Base-by-base conservation (phyloP, 176 grass and related monocot species). In the Carex parvula region DNA sequence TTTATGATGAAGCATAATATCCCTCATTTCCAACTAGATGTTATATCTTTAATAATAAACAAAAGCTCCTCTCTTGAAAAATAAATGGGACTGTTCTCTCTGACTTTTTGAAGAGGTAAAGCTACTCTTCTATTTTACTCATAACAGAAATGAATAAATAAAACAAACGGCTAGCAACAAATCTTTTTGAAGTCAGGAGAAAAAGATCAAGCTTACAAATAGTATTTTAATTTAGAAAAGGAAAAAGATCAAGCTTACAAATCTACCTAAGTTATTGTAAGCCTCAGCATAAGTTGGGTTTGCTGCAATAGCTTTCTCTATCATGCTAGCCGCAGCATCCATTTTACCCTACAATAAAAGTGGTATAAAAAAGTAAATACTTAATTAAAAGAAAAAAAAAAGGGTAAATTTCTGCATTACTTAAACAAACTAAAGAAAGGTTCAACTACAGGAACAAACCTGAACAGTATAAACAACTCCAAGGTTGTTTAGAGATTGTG, bases 391-490 rank as follows among this genome's bases (percentile, higher is more conserved):
- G 20, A 80, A 75, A 30, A 48, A 35, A 35, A 1, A 35, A 35
- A 1, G 33, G 56, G 58, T 30, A 76, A 7, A 2, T 32, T 53
- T 54, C 44, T 17, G 5, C 46, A 50, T 29, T 61, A 22, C 21
- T 48, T 79, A 21, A 48, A 35, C 20, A 90, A 90, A 12, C 6
- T 80, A 66, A 84, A 54, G 48, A 62, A 84, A 35, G 20, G 20
- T 83, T 58, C 82, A 54, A 59, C 16, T 80, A 80, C 3, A 80
- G 5, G 54, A 85, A 81, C 64, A 86, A 24, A 95, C 97, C 93
- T 99, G 97, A 85, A 99, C 97, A 39, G 97, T 99, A 86, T 95
- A 95, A 71, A 99, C 97, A 88, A 99, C 97, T 81, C 97, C 97
- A 72, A 99, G 93, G 77, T 99, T 96, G 89, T 99, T 99, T 70